phyloP scores from a whole-genome alignment of 2,329 filamentous ascomycete genomes.

The Apiospora marii region DNA sequence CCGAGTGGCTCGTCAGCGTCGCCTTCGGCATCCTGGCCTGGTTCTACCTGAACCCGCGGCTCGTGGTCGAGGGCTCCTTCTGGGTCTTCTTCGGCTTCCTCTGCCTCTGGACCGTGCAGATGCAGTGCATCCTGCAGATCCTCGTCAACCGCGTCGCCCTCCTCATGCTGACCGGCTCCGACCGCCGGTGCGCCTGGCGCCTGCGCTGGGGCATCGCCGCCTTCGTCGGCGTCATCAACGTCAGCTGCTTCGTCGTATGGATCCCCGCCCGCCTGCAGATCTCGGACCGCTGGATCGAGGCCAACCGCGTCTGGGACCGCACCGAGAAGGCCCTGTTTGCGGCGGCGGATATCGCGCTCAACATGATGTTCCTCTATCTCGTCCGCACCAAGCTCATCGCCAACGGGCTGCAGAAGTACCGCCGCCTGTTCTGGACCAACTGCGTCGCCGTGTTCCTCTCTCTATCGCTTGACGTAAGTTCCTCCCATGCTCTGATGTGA shows the following conservation, averaged over 20 bases:
- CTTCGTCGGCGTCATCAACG: not conserved
- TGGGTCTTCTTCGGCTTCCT: slow-evolving; percentile 24
- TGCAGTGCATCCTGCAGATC: slow-evolving; percentile 25
- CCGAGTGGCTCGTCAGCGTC: slow-evolving; percentile 14
- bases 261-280: slow-evolving; percentile 23
- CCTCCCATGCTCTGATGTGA: too few species aligned
- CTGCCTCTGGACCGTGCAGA: slow-evolving; percentile 19
- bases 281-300: not conserved
- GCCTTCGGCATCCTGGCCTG: slow-evolving; percentile 6
- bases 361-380: slow-evolving; percentile 4
- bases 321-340: slow-evolving; percentile 20
- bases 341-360: slow-evolving; percentile 15
- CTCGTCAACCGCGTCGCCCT: slow-evolving; percentile 14
- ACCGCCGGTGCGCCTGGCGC: not conserved
- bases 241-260: slow-evolving; percentile 18
- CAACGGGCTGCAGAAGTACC: slow-evolving; percentile 15
- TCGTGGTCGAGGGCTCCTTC: not conserved
- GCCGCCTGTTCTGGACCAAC: slow-evolving; percentile 18
- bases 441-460: slow-evolving; percentile 1
- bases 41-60: slow-evolving; percentile 20
- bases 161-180: not conserved
- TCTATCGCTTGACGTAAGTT: not conserved
- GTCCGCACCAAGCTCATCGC: slow-evolving; percentile 19
- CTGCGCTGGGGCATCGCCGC: not conserved
- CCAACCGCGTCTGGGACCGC: slow-evolving; percentile 23